Evolutionary conservation across 106 monocot species (phyloP).

Genomic region (Apostasia ramifera): DNA sequence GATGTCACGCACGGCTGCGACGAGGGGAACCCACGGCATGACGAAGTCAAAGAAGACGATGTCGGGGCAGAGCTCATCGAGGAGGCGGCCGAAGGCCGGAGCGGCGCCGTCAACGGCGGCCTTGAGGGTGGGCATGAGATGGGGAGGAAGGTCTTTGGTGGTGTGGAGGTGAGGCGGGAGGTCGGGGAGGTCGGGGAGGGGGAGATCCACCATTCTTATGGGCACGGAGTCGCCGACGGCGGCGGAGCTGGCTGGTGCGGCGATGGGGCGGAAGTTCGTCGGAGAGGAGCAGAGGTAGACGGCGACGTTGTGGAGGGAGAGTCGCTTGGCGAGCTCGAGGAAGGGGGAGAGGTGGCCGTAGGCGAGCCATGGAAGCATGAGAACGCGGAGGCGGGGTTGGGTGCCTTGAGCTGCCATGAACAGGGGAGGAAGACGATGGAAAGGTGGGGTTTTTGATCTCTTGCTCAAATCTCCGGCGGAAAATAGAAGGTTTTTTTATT

Average conservation of each 20-base stretch:
- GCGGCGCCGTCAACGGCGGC: constrained; percentile 40
- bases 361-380: constrained; percentile 82
- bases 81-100: constrained; percentile 20
- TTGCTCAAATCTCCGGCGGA: no score
- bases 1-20: constrained; percentile 24
- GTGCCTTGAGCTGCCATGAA: no score
- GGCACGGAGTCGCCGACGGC: neutral
- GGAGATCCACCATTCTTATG: constrained; percentile 39
- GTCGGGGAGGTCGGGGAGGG: constrained; percentile 26
- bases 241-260: neutral
- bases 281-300: constrained; percentile 53
- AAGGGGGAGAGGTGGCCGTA: constrained; percentile 59
- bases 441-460: no score
- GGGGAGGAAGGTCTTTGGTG: constrained; percentile 50
- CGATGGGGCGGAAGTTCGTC: constrained; percentile 25
- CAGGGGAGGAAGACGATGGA: no score
- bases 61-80: constrained; percentile 25
- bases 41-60: constrained; percentile 57
- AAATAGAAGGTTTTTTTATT: no score
- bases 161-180: constrained; percentile 36
- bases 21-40: constrained; percentile 49
- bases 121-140: constrained; percentile 44
- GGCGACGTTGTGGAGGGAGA: constrained; percentile 11
- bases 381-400: constrained; percentile 8
- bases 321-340: constrained; percentile 47